These are phyloP conservation scores for Ascosphaera apis DNA, from an alignment of 2,329 filamentous ascomycete genomes.

Conservation along the genomic window DNA sequence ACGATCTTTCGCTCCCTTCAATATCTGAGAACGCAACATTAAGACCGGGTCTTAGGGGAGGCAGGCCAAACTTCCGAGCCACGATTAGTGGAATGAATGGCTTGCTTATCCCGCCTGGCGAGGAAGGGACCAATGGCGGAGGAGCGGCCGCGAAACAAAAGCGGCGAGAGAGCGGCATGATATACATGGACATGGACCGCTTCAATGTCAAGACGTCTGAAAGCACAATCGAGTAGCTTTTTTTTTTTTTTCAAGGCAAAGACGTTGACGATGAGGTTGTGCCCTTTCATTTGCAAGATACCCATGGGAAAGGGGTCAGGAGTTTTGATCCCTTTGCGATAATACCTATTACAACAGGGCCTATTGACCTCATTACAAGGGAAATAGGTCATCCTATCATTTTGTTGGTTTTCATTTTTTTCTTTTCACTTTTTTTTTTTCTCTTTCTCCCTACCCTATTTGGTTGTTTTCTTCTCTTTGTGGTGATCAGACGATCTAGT, in stretches of 20 bases:
- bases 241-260: too few species aligned
- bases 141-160: constrained; percentile 17
- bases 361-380: background rate
- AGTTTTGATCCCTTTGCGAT: too few species aligned
- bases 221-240: background rate
- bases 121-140: constrained; percentile 3
- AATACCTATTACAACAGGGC: too few species aligned
- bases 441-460: constrained; percentile 5
- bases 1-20: constrained; percentile 29
- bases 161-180: constrained; percentile 25
- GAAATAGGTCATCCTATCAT: background rate
- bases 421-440: constrained; percentile 4
- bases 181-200: constrained; percentile 18
- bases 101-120: constrained; percentile 16
- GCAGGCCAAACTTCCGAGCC: constrained; percentile 5
- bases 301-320: too few species aligned
- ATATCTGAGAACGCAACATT: constrained; percentile 27
- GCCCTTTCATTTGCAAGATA: too few species aligned
- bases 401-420: constrained; percentile 6
- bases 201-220: background rate
- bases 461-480: constrained; percentile 3
- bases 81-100: constrained; percentile 14
- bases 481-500: background rate
- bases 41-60: constrained; percentile 9
- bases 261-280: too few species aligned